Evolutionary conservation across 192 early-diverging fungal genomes (phyloP), one percentile per base, ranked within the genome.

Genomic region (Linnemannia zychae): DNA sequence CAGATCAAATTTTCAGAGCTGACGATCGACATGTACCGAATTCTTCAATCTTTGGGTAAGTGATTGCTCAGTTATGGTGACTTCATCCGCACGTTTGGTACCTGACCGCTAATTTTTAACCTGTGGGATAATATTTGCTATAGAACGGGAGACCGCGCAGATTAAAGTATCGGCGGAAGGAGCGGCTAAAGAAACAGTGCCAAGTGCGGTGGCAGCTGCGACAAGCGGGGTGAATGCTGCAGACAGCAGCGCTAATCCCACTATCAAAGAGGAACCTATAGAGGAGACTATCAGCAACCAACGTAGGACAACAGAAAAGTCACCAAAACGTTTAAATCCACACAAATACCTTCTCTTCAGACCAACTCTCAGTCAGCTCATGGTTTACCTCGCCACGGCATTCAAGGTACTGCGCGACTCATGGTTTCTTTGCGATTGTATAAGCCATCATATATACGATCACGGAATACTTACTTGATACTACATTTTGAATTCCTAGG

Each of bases 1-100:
- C 98, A 99, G 75, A 97, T 98, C 87, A 99, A 99, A 77, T 99
- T 99, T 84, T 98, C 97, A 0, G 97, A 99, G 86, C 90, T 99
- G 46, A 98, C 97, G 0, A 88, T 99, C 63, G 98, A 99, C 76
- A 97, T 99, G 97, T 98, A 97, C 88, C 94, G 97, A 48, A 95
- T 99, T 80, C 85, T 98, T 36, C 98, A 99, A 80, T 94, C 96
- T 44, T 92, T 99, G n/a, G 98, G 91, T 87, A 75, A 76, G 50
- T 49, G 78, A 16, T 34, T 16, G 28, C 4, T 60, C 67, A 47
- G 34, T 2, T 36, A 31, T 4, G n/a, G 5, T 63, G 11, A 15
- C 15, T 20, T 2, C 36, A 49, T 47, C 28, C 24, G 28, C 28
- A 31, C 52, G n/a, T 11, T 53, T 22, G 24, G 2, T 15, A 63